A percentile compares a stretch with the other conserved stretches of the same genome.
phyloP scores from a whole-genome alignment of 768 basidiomycete species.

The Boletellus ananiceps region DNA sequence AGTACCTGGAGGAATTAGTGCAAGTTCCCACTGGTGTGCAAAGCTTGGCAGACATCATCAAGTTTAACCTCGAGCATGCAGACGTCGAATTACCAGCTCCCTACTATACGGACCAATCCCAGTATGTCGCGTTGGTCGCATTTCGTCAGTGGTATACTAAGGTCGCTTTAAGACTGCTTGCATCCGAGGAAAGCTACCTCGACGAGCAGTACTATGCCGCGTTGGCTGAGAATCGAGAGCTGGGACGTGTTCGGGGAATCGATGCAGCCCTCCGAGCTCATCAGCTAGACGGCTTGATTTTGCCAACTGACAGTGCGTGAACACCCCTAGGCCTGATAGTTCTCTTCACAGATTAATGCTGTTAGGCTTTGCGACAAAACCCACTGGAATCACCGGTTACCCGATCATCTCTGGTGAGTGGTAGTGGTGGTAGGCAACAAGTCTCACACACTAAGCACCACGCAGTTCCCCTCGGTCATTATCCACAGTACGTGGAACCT shows the following conservation, averaged over 20 bases:
- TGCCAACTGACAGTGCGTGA: constrained; percentile 39
- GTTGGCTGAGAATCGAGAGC: constrained; percentile 42
- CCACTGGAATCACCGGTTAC: constrained; percentile 56
- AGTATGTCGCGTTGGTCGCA: constrained; percentile 18
- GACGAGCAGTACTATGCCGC: constrained; percentile 42
- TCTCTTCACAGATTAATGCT: not conserved
- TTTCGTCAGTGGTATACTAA: constrained; percentile 4
- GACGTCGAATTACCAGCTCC: constrained; percentile 40
- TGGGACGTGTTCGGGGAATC: constrained; percentile 51
- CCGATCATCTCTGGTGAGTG: constrained; percentile 57
- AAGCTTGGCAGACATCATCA: constrained; percentile 53
- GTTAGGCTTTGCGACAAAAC: constrained; percentile 27
- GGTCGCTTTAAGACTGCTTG: constrained; percentile 15
- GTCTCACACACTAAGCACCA: no score
- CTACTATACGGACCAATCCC: constrained; percentile 35
- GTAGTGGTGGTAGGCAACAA: no score
- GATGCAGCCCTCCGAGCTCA: constrained; percentile 45
- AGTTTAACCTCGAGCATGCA: constrained; percentile 51
- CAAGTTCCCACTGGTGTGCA: constrained; percentile 57
- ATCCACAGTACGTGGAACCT: constrained; percentile 41
- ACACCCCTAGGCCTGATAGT: not conserved
- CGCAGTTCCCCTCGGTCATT: constrained; percentile 56
- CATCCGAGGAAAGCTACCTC: constrained; percentile 27
- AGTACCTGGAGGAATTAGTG: constrained; percentile 43
- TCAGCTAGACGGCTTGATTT: constrained; percentile 49